Evolutionary conservation across 2,329 filamentous ascomycete genomes (phyloP).

Genomic region (Ophiocordyceps camponoti-saundersi): DNA sequence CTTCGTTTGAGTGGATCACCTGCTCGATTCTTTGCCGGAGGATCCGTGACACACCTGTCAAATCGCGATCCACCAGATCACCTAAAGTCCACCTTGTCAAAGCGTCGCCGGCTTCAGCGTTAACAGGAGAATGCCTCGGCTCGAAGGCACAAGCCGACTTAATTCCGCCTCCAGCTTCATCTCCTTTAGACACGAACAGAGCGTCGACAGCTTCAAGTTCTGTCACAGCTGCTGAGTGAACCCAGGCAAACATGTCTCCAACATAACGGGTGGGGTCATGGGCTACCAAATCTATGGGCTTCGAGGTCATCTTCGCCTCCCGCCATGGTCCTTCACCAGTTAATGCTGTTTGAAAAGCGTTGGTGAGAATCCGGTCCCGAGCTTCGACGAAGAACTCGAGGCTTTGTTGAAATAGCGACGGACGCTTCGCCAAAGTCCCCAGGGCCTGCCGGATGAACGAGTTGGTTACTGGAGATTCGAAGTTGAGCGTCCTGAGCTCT

Average conservation of each 20-base stretch:
- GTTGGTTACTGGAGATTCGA: constrained; percentile 89
- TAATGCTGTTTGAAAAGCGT: constrained; percentile 75
- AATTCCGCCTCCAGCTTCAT: constrained; percentile 61
- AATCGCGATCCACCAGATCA: constrained; percentile 71
- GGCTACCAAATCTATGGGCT: constrained; percentile 86
- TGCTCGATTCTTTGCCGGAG: constrained; percentile 83
- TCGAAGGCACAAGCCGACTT: constrained; percentile 68
- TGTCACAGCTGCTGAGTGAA: constrained; percentile 83
- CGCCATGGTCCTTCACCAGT: constrained; percentile 51
- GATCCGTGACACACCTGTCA: constrained; percentile 66
- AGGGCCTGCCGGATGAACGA: constrained; percentile 69
- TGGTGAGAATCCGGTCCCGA: constrained; percentile 69
- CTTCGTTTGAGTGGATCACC: constrained; percentile 82
- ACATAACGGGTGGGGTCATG: constrained; percentile 86
- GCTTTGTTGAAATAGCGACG: constrained; percentile 82
- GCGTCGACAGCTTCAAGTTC: constrained; percentile 85
- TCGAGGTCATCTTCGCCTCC: constrained; percentile 43
- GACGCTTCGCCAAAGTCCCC: constrained; percentile 74
- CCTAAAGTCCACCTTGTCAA: constrained; percentile 70
- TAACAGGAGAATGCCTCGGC: constrained; percentile 55
- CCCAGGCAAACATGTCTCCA: constrained; percentile 96
- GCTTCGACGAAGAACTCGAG: constrained; percentile 87
- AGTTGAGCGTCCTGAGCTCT: constrained; percentile 79
- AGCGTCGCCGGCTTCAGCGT: constrained; percentile 42
- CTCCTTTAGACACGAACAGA: constrained; percentile 76